phyloP scores from a whole-genome alignment of 2,329 filamentous ascomycete genomes.

The Sclerotinia minor region DNA sequence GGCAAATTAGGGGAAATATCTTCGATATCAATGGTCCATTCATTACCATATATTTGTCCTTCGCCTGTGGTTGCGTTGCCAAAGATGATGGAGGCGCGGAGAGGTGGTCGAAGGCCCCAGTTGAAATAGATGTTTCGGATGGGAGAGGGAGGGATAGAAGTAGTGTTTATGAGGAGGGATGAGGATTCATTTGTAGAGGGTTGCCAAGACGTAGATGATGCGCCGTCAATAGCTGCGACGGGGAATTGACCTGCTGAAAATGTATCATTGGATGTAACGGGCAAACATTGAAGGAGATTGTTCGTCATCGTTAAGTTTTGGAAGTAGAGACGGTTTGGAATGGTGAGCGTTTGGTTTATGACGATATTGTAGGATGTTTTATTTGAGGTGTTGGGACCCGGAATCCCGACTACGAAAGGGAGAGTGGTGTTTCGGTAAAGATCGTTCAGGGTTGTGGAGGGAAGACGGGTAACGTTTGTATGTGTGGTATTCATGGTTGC shows the following conservation, averaged over 20 bases:
- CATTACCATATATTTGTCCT: conserved; percentile 26
- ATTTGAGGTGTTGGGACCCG: conserved; percentile 45
- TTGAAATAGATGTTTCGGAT: conserved; percentile 57
- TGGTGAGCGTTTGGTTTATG: conserved; percentile 51
- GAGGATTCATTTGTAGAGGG: conserved; percentile 54
- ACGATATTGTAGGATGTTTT: conserved; percentile 49
- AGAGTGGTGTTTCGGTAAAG: conserved; percentile 59
- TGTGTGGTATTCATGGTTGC: conserved; percentile 64
- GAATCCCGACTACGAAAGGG: conserved; percentile 56
- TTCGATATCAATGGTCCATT: conserved; percentile 30
- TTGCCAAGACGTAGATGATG: conserved; percentile 66
- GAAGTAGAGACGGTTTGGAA: conserved; percentile 60
- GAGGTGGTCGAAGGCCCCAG: conserved; percentile 58
- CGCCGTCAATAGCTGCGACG: conserved; percentile 65
- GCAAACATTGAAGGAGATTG: conserved; percentile 66
- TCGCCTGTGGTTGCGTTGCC: conserved; percentile 43
- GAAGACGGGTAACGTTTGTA: conserved; percentile 58
- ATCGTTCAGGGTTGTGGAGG: conserved; percentile 51
- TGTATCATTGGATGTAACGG: conserved; percentile 49
- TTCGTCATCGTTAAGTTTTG: conserved; percentile 53
- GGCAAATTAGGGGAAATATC: conserved; percentile 34
- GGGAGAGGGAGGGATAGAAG: conserved; percentile 42
- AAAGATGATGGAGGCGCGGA: conserved; percentile 55
- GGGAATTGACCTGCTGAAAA: conserved; percentile 68
- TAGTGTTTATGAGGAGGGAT: conserved; percentile 57